Evolutionary conservation across 257 asterid species (phyloP), one percentile per base, ranked within the genome.

Genomic region (Jacaranda mimosifolia): DNA sequence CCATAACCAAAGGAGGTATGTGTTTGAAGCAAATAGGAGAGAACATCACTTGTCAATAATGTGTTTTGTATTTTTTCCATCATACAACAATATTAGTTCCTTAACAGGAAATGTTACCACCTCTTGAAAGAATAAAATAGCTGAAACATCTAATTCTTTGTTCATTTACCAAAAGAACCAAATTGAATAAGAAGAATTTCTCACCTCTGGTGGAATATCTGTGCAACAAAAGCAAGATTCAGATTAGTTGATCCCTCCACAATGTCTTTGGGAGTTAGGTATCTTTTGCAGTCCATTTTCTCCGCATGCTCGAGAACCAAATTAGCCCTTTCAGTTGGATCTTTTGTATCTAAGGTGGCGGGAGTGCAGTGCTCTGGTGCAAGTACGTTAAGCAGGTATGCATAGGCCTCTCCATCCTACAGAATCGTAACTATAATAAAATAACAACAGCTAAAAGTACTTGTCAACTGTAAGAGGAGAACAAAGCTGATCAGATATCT

Each of bases 381-480:
- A 81, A 95, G 99, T 76, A 90, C 98, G 72, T 92, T 95, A 78
- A 95, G 99, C 84, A 95, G 87, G 89, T 95, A 95, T 14, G 97
- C 89, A 83, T 91, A 95, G 58, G 99, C 99, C 87, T 95, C 99
- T 81, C 97, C 99, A 80, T 95, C 99, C 99, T 95, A 85, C 82
- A 82, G 49, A 80, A 75, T 26, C 43, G 82, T n/a, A 71, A 75
- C 68, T 18, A 36, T 38, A 13, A 69, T 57, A 39, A 42, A 63
- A 71, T 58, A 40, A 64, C 39, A 45, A 58, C 59, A 51, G 49
- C 58, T 19, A 6, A 38, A 51, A 68, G 11, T 40, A 46, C 63
- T 19, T 52, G 65, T 63, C 57, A 76, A 63, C 67, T 52, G 64
- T 45, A 15, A 74, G 83, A 77, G 56, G 62, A 53, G 56, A 57